A percentile compares a stretch with the other conserved stretches of the same genome.
phyloP scores from a whole-genome alignment of 2,329 filamentous ascomycete species.

The Xenoacremonium recifei region DNA sequence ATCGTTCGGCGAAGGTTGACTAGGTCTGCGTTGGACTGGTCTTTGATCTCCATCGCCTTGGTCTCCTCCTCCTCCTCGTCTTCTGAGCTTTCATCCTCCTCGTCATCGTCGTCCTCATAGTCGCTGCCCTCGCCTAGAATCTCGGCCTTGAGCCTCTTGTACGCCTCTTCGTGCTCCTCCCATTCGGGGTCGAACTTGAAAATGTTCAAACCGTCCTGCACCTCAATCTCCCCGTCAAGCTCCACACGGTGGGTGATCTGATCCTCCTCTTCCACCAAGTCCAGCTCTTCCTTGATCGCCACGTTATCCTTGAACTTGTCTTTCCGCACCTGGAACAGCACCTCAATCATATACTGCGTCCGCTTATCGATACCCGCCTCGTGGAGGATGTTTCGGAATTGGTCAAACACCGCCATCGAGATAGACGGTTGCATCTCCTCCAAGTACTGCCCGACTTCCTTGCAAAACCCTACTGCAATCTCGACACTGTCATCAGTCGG shows the following conservation, averaged over 20 bases:
- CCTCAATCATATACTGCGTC: slow-evolving; percentile 99
- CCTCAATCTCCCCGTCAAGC: slow-evolving; percentile 79
- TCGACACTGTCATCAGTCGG: slow-evolving; percentile 97
- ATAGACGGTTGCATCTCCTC: slow-evolving; percentile 94
- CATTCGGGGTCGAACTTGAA: slow-evolving; percentile 93
- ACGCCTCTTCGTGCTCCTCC: slow-evolving; percentile 87
- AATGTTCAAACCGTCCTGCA: slow-evolving; percentile 86
- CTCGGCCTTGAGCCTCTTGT: slow-evolving; percentile 86
- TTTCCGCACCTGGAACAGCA: slow-evolving; percentile 93
- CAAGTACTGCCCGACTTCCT: slow-evolving; percentile 89
- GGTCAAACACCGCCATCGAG: slow-evolving; percentile 87
- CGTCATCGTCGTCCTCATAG: slow-evolving; percentile 67
- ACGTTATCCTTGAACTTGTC: slow-evolving; percentile 96
- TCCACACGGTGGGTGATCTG: slow-evolving; percentile 89
- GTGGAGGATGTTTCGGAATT: slow-evolving; percentile 92
- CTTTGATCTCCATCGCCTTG: slow-evolving; percentile 90
- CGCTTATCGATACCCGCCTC: slow-evolving; percentile 97
- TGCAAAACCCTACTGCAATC: slow-evolving; percentile 90
- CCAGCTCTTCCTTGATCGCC: slow-evolving; percentile 85
- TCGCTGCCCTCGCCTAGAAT: slow-evolving; percentile 93
- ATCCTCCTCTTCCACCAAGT: slow-evolving; percentile 95
- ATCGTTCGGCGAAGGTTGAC: slow-evolving; percentile 92
- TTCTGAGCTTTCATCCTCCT: slow-evolving; percentile 66
- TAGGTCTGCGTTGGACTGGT: slow-evolving; percentile 93
- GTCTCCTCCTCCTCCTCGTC: slow-evolving; percentile 75